Conservation (phyloP, 208 protist genomes). For the Leishmania martiniquensis region DNA sequence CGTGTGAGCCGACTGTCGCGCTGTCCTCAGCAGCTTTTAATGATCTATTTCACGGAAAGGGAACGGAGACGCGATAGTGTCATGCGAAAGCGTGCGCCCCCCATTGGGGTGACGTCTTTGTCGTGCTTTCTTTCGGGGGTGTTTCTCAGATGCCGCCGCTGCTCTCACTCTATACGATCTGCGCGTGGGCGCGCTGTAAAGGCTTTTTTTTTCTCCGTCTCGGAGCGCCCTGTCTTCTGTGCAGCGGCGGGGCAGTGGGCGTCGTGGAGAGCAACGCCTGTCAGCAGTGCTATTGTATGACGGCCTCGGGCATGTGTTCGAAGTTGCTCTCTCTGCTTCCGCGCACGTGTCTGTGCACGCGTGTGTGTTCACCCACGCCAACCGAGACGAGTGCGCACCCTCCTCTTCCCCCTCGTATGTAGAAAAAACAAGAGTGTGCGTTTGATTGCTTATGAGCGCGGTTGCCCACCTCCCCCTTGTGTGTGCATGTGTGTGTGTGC, state of each 20-base stretch:
- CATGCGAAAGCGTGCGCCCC: neutral
- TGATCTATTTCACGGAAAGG: neutral
- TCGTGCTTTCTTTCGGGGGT: neutral
- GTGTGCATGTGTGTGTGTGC: no score
- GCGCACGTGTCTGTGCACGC: neutral
- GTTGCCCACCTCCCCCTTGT: neutral
- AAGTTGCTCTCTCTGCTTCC: neutral
- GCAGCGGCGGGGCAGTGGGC: conserved; percentile 9
- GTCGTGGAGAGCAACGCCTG: neutral
- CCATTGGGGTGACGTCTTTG: neutral
- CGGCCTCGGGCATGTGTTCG: neutral
- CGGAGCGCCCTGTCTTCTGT: neutral
- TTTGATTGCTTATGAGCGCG: no score
- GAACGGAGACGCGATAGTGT: neutral
- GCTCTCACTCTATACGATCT: neutral
- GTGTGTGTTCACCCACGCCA: neutral
- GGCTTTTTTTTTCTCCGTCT: neutral
- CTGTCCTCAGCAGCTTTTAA: no score
- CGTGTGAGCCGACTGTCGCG: neutral
- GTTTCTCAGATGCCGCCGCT: conserved; percentile 3
- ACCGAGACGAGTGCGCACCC: neutral
- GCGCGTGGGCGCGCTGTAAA: neutral
- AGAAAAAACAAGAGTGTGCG: no score
- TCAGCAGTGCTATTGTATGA: neutral
- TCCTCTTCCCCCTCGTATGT: no score